A percentile compares a stretch with the other conserved stretches of the same genome.
These are phyloP conservation scores for Collybia sp. DNA, from an alignment of 768 basidiomycete species.

Conservation along the genomic window DNA sequence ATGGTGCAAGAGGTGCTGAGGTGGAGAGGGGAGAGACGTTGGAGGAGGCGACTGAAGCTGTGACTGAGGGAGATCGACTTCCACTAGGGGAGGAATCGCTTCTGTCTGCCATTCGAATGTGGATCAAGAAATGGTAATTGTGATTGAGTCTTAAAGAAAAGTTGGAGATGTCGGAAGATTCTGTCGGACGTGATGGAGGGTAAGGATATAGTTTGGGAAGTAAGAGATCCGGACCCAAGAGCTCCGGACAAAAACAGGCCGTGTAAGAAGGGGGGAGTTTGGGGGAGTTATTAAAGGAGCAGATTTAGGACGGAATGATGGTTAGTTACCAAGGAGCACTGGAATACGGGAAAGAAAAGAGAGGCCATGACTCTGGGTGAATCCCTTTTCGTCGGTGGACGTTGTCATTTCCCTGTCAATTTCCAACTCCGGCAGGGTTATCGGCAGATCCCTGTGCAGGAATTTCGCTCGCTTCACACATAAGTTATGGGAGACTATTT, in stretches of 20 bases:
- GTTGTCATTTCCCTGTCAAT: constrained; percentile 14
- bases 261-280: constrained; percentile 23
- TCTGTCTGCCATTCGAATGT: constrained; percentile 43
- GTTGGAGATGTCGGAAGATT: constrained; percentile 30
- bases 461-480: constrained; percentile 12
- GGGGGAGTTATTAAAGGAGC: constrained; percentile 28
- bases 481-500: background rate
- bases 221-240: constrained; percentile 21
- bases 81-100: constrained; percentile 43
- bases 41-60: constrained; percentile 22
- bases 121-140: constrained; percentile 14
- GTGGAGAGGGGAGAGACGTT: constrained; percentile 39
- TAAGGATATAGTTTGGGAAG: constrained; percentile 12
- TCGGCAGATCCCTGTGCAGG: constrained; percentile 30
- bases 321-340: constrained; percentile 41
- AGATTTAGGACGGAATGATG: constrained; percentile 32
- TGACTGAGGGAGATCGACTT: constrained; percentile 42
- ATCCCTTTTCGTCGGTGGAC: constrained; percentile 18
- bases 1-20: constrained; percentile 27
- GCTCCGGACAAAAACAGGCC: constrained; percentile 23
- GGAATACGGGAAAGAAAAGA: constrained; percentile 22
- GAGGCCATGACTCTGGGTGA: constrained; percentile 24
- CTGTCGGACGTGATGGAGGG: constrained; percentile 29
- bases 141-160: constrained; percentile 19
- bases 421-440: constrained; percentile 22